These are phyloP conservation scores for Elaeis oleifera DNA, from an alignment of 202 grass and related monocot species.

Conservation along the genomic window DNA sequence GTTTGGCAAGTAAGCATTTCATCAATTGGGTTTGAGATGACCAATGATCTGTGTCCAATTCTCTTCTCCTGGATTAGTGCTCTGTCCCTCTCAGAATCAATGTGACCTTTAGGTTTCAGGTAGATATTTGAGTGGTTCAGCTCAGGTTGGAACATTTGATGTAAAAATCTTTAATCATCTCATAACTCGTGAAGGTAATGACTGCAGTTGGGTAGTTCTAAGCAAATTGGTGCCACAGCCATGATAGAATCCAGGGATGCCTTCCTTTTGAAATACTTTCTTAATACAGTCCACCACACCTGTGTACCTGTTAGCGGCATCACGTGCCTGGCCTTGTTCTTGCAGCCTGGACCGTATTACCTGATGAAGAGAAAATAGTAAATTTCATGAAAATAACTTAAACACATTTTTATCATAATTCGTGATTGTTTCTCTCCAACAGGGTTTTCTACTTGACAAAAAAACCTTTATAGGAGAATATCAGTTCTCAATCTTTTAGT, in stretches of 20 bases:
- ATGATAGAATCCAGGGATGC: constrained; percentile 65
- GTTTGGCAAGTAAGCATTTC: no score
- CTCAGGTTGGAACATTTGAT: constrained; percentile 25
- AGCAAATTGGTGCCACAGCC: constrained; percentile 80
- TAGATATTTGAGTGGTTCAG: background rate
- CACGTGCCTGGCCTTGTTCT: constrained; percentile 52
- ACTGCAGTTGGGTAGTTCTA: constrained; percentile 74
- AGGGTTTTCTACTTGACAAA: no score
- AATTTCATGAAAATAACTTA: no score
- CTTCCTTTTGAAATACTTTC: constrained; percentile 54
- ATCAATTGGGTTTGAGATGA: no score
- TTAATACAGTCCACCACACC: constrained; percentile 63
- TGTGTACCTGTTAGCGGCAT: constrained; percentile 34
- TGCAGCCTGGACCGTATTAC: constrained; percentile 77
- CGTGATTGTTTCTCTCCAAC: no score
- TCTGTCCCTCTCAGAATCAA: no score
- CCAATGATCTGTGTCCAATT: no score
- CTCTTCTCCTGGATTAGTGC: no score
- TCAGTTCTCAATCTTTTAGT: no score
- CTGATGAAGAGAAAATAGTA: constrained; percentile 28
- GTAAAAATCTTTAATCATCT: constrained; percentile 61
- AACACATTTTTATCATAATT: no score
- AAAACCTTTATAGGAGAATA: no score
- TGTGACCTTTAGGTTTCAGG: no score
- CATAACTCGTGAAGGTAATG: constrained; percentile 85